Conservation (phyloP, 1,284 basidiomycete genomes). For the Boletus subluridellus region DNA sequence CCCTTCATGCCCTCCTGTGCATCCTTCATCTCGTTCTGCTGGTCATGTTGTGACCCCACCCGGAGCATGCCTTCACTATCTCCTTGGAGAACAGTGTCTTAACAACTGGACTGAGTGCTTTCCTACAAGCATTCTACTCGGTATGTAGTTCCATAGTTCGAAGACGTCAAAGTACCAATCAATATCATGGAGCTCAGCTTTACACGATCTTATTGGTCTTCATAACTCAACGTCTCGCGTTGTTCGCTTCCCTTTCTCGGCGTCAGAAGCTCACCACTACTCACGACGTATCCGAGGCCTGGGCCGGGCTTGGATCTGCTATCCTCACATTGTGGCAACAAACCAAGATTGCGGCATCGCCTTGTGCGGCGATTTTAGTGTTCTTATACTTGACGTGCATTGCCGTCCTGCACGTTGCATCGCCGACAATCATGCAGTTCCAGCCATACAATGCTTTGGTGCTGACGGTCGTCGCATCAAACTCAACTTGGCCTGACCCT, state of each 20-base stretch:
- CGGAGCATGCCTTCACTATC: conserved; percentile 2
- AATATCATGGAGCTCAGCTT: too few relatives aligned
- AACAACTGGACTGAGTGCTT: not conserved
- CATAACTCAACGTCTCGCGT: too few relatives aligned
- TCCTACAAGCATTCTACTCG: too few relatives aligned
- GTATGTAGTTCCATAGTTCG: too few relatives aligned
- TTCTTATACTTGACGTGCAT: not conserved
- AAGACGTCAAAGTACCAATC: too few relatives aligned
- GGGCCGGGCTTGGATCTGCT: conserved; percentile 7
- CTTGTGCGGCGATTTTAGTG: not conserved
- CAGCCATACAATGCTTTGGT: not conserved
- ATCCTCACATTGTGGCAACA: conserved; percentile 2
- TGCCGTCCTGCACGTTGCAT: conserved; percentile 1
- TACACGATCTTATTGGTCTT: too few relatives aligned
- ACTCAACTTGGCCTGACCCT: not conserved
- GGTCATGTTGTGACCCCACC: not conserved
- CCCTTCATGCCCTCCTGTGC: conserved; percentile 2
- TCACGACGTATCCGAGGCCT: conserved; percentile 1
- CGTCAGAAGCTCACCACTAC: too few relatives aligned
- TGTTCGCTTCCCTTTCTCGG: too few relatives aligned
- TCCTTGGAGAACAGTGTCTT: not conserved
- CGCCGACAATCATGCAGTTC: conserved; percentile 3
- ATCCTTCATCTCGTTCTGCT: not conserved
- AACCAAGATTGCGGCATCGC: not conserved
- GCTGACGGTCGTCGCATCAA: not conserved